Evolutionary conservation across 176 grass and related monocot species (phyloP).

Genomic region (Carex scoparia): DNA sequence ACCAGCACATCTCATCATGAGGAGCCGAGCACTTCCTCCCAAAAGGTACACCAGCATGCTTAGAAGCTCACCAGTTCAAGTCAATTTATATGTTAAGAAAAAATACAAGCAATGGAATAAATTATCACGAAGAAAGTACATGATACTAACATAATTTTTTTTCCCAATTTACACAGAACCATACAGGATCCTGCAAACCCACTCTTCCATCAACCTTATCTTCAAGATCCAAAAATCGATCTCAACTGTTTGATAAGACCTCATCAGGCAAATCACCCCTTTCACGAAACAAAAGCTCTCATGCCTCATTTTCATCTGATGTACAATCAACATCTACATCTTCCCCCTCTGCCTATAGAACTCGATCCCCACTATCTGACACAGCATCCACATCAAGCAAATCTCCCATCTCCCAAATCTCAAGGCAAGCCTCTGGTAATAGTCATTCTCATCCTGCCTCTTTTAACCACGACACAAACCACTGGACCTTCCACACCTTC

Average conservation of each 20-base stretch:
- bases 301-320: background rate
- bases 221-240: slow-evolving; percentile 3
- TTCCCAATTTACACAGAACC: background rate
- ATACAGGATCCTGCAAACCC: background rate
- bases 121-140: background rate
- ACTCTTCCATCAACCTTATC: background rate
- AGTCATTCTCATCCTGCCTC: slow-evolving; percentile 20
- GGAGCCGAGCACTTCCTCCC: background rate
- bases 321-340: slow-evolving; percentile 5
- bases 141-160: background rate
- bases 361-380: slow-evolving; percentile 1
- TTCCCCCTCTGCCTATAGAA: slow-evolving; percentile 24
- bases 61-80: background rate
- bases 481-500: slow-evolving; percentile 42
- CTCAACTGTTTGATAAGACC: background rate
- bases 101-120: background rate
- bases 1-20: background rate
- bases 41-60: background rate
- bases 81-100: background rate
- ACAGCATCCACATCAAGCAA: slow-evolving; percentile 24
- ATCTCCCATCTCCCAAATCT: slow-evolving; percentile 30
- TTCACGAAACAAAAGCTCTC: slow-evolving; percentile 13
- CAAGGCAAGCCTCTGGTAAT: slow-evolving; percentile 26
- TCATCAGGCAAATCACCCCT: slow-evolving; percentile 19
- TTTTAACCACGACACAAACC: slow-evolving; percentile 31